These are phyloP conservation scores for Escovopsis sp. DNA, from an alignment of 2,329 filamentous ascomycete species.

Conservation along the genomic window DNA sequence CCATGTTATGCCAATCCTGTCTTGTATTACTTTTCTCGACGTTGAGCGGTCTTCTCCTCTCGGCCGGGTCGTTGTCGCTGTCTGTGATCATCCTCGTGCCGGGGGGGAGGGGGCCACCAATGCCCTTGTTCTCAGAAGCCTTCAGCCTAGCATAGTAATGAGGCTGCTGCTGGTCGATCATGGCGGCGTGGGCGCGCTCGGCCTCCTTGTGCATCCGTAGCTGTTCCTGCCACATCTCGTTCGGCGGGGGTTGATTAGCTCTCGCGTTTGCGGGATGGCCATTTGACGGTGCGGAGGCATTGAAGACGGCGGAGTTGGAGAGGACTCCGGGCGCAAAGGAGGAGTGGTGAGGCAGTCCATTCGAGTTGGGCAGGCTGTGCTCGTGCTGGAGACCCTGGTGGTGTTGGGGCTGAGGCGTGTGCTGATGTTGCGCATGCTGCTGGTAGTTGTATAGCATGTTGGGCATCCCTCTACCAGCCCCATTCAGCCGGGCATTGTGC, in stretches of 20 bases:
- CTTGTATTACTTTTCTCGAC: constrained; percentile 51
- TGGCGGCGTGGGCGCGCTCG: constrained; percentile 57
- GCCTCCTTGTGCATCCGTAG: constrained; percentile 66
- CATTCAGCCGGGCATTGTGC: constrained; percentile 62
- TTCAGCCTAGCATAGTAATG: constrained; percentile 61
- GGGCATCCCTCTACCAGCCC: constrained; percentile 39
- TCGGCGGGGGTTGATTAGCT: constrained; percentile 36
- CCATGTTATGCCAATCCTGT: constrained; percentile 84
- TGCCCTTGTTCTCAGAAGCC: constrained; percentile 54
- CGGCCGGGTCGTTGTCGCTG: constrained; percentile 39
- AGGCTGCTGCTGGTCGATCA: constrained; percentile 48
- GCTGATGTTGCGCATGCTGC: constrained; percentile 44
- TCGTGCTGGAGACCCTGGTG: constrained; percentile 46
- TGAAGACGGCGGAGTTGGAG: constrained; percentile 48
- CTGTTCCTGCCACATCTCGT: constrained; percentile 78
- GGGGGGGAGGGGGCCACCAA: constrained; percentile 37
- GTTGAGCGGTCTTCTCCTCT: constrained; percentile 47
- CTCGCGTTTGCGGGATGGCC: constrained; percentile 36
- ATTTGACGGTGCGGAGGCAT: constrained; percentile 39
- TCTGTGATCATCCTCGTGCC: constrained; percentile 32
- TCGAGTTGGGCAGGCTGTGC: constrained; percentile 37
- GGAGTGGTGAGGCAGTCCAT: constrained; percentile 34
- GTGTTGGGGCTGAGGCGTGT: constrained; percentile 50
- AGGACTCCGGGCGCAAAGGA: constrained; percentile 30
- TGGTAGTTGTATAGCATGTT: constrained; percentile 57